A percentile compares a stretch with the other conserved stretches of the same genome.
These are phyloP conservation scores for Gautieria morchelliformis DNA, from an alignment of 768 basidiomycete species.

Conservation along the genomic window DNA sequence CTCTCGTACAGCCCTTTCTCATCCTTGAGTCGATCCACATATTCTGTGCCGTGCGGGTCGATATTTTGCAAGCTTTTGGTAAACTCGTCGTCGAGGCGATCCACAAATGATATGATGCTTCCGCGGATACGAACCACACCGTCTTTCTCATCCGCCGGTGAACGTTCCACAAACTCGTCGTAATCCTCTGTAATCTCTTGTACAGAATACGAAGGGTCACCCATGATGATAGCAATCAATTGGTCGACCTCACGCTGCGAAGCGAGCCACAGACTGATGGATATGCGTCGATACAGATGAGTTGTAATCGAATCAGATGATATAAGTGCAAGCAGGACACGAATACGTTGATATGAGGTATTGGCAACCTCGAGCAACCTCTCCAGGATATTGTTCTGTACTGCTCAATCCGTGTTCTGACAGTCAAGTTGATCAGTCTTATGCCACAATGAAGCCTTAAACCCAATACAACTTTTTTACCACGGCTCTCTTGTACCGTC, in stretches of 20 bases:
- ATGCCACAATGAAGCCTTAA: not conserved
- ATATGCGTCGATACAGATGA: constrained; percentile 78
- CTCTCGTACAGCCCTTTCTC: constrained; percentile 91
- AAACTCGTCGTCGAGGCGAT: constrained; percentile 96
- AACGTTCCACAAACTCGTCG: constrained; percentile 79
- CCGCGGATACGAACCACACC: constrained; percentile 84
- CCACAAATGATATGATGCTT: constrained; percentile 92
- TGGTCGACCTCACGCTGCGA: constrained; percentile 86
- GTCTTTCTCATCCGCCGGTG: constrained; percentile 58
- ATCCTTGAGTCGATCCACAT: constrained; percentile 92
- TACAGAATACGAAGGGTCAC: constrained; percentile 67
- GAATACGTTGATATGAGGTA: constrained; percentile 87
- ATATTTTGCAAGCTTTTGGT: constrained; percentile 96
- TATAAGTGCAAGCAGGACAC: constrained; percentile 87
- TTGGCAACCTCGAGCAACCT: constrained; percentile 76
- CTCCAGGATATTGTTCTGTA: constrained; percentile 88
- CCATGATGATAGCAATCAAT: constrained; percentile 68
- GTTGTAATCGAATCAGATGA: constrained; percentile 96
- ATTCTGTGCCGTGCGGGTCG: constrained; percentile 98
- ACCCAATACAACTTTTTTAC: constrained; percentile 69
- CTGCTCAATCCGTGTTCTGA: constrained; percentile 92
- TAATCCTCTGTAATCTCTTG: constrained; percentile 87
- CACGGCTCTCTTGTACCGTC: constrained; percentile 85
- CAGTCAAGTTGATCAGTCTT: not conserved
- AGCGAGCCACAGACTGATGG: constrained; percentile 80